Evolutionary conservation across 164 flowering plant species (phyloP).

Genomic region (Chimonanthus salicifolius): DNA sequence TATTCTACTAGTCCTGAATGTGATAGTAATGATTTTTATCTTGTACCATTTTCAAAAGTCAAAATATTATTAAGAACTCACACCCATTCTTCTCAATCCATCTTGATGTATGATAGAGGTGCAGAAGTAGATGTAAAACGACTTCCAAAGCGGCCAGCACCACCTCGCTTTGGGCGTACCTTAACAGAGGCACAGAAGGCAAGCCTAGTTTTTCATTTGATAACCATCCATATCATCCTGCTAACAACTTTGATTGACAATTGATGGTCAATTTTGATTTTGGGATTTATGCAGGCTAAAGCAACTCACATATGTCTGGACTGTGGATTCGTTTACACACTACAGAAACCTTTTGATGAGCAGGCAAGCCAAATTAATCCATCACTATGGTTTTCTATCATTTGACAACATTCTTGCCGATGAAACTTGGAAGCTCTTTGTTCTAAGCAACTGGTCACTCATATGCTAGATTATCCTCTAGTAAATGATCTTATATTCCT

Average conservation of each 20-base stretch:
- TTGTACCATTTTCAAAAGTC: neutral
- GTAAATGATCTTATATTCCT: too few species aligned
- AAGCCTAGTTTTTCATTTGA: slow-evolving; percentile 10
- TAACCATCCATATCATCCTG: neutral
- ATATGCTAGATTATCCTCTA: too few species aligned
- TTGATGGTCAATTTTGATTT: neutral
- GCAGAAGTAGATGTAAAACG: slow-evolving; percentile 81
- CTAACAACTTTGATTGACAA: neutral
- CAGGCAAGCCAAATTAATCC: slow-evolving; percentile 49
- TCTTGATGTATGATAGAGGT: slow-evolving; percentile 37
- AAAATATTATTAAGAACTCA: neutral
- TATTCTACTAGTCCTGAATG: neutral
- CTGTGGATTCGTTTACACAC: slow-evolving; percentile 82
- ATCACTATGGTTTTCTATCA: neutral
- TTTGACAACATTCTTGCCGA: neutral
- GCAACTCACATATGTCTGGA: slow-evolving; percentile 97
- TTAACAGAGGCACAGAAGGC: slow-evolving; percentile 87
- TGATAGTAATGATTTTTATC: neutral
- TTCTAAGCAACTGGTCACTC: too few species aligned
- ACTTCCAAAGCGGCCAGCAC: slow-evolving; percentile 90
- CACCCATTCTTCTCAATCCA: neutral
- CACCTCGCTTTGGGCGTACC: slow-evolving; percentile 96
- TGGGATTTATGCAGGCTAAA: slow-evolving; percentile 54
- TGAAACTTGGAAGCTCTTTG: too few species aligned
- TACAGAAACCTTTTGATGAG: slow-evolving; percentile 81